Conservation (phyloP, 495 filamentous ascomycete genomes). For the Xylaria intraflava region DNA sequence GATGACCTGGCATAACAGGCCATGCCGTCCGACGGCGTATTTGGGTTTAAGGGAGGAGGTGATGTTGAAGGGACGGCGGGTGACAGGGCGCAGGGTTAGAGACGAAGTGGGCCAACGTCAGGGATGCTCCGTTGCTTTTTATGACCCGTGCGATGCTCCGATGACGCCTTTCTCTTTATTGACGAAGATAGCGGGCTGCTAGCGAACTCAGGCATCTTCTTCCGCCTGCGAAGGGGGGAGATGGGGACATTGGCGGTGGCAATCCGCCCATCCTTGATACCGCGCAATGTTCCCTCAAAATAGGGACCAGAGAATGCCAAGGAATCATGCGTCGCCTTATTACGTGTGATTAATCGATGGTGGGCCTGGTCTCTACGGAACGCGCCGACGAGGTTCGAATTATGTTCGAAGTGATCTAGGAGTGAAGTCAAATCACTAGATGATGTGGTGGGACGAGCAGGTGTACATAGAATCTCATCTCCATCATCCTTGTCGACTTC, state of each 20-base stretch:
- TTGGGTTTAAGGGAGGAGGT: slow-evolving; percentile 6
- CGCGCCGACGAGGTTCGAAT: slow-evolving; percentile 61
- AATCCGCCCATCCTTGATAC: slow-evolving; percentile 50
- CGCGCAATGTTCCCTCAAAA: slow-evolving; percentile 41
- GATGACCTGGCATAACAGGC: slow-evolving; percentile 20
- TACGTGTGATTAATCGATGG: slow-evolving; percentile 60
- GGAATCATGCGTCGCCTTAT: slow-evolving; percentile 47
- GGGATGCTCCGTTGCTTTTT: slow-evolving; percentile 47
- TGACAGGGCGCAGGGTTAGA: slow-evolving; percentile 7
- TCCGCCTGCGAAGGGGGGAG: slow-evolving; percentile 46
- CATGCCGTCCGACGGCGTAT: slow-evolving; percentile 30
- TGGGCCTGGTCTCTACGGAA: slow-evolving; percentile 74
- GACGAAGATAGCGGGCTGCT: slow-evolving; percentile 34
- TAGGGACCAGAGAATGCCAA: slow-evolving; percentile 49
- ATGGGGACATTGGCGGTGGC: slow-evolving; percentile 49
- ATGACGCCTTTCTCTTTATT: slow-evolving; percentile 46
- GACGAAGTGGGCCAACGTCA: slow-evolving; percentile 28
- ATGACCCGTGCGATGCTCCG: slow-evolving; percentile 31
- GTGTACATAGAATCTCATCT: slow-evolving; percentile 46
- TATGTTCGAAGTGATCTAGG: slow-evolving; percentile 60
- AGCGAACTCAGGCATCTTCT: slow-evolving; percentile 30
- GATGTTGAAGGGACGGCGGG: not conserved
- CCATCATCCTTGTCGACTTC: slow-evolving; percentile 37
- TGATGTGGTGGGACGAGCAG: slow-evolving; percentile 44
- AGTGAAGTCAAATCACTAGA: slow-evolving; percentile 45